A percentile compares a stretch with the other conserved stretches of the same genome.
Evolutionary conservation across 345 rosid species (phyloP).

Genomic region (Passiflora organensis): DNA sequence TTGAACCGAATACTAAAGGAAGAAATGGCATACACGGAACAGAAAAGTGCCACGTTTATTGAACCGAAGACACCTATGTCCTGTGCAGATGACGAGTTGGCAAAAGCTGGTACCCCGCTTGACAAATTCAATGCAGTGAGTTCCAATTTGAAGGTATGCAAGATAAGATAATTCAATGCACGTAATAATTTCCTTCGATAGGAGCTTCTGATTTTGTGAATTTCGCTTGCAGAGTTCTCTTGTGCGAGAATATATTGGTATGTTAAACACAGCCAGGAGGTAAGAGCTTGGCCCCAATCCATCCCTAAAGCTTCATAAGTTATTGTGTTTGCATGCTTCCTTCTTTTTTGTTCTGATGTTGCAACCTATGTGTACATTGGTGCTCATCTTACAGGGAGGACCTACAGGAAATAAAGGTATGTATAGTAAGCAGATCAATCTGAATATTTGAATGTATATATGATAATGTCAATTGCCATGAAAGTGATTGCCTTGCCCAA

Average conservation of each 20-base stretch:
- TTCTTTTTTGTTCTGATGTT: background rate
- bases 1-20: conserved; percentile 18
- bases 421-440: conserved; percentile 22
- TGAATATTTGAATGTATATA: no score
- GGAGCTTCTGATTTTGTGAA: conserved; percentile 1
- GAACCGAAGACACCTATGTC: conserved; percentile 41
- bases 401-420: conserved; percentile 69
- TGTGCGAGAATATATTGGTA: conserved; percentile 52
- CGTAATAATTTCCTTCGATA: background rate
- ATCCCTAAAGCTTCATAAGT: background rate
- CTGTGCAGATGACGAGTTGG: conserved; percentile 23
- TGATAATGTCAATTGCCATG: no score
- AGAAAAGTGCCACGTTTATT: conserved; percentile 2
- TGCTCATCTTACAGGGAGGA: conserved; percentile 52
- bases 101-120: conserved; percentile 38
- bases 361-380: background rate
- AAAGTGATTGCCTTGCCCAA: background rate
- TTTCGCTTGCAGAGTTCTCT: conserved; percentile 48
- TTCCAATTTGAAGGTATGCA: conserved; percentile 53
- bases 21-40: conserved; percentile 15
- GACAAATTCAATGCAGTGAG: conserved; percentile 50
- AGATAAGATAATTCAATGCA: background rate
- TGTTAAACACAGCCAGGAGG: conserved; percentile 77
- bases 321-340: no score
- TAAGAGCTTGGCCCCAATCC: conserved; percentile 21